Percentiles rank a stretch among this genome's conserved stretches.
phyloP scores from a whole-genome alignment of 2,329 filamentous ascomycete species.

The Dothidotthia symphoricarpi region DNA sequence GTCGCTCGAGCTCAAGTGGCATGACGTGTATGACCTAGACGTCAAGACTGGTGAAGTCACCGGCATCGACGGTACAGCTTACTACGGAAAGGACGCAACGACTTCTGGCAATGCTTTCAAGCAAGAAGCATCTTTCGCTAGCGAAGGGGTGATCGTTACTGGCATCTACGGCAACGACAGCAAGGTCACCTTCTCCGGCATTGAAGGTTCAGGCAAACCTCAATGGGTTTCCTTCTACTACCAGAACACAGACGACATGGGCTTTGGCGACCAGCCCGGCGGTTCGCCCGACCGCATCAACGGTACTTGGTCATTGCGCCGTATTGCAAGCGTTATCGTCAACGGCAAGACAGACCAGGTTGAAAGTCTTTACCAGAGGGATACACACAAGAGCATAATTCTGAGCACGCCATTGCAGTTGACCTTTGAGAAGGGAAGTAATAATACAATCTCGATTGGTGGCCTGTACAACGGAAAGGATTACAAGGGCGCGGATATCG shows the following conservation, averaged over 20 bases:
- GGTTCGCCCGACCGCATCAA: slow-evolving; percentile 60
- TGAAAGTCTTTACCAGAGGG: slow-evolving; percentile 54
- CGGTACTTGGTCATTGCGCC: slow-evolving; percentile 59
- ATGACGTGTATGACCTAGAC: slow-evolving; percentile 58
- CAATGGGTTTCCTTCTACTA: slow-evolving; percentile 61
- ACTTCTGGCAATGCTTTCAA: slow-evolving; percentile 52
- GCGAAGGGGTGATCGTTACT: slow-evolving; percentile 49
- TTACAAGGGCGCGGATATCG: slow-evolving; percentile 58
- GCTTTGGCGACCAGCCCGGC: slow-evolving; percentile 55
- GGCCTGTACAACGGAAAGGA: slow-evolving; percentile 58
- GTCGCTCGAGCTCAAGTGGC: slow-evolving; percentile 52
- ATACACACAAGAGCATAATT: slow-evolving; percentile 61
- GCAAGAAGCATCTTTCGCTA: slow-evolving; percentile 57
- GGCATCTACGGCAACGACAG: slow-evolving; percentile 57
- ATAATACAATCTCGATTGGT: slow-evolving; percentile 60
- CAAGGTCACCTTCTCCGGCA: slow-evolving; percentile 52
- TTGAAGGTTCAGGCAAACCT: slow-evolving; percentile 52
- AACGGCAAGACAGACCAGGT: slow-evolving; percentile 53
- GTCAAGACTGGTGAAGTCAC: slow-evolving; percentile 53
- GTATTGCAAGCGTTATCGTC: slow-evolving; percentile 60
- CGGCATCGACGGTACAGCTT: slow-evolving; percentile 50
- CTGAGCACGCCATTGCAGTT: slow-evolving; percentile 58
- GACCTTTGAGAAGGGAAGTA: slow-evolving; percentile 54
- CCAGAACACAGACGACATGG: slow-evolving; percentile 62
- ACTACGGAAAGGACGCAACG: slow-evolving; percentile 48